These are phyloP conservation scores for Plectosphaerella sp. DNA, from an alignment of 2,329 filamentous ascomycete genomes.

Conservation along the genomic window DNA sequence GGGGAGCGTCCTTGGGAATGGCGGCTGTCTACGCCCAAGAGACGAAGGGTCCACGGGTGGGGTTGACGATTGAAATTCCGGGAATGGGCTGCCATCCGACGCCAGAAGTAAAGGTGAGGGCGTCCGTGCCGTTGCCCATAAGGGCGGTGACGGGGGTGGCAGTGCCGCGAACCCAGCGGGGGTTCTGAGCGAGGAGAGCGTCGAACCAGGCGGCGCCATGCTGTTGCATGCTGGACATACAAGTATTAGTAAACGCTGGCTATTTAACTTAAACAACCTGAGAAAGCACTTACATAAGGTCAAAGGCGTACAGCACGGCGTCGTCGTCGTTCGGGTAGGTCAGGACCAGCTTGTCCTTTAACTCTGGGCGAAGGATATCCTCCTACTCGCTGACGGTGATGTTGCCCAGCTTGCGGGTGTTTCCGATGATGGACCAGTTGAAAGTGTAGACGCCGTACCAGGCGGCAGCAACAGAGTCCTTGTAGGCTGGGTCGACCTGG, in stretches of 20 bases:
- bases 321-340: constrained; percentile 57
- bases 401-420: constrained; percentile 26
- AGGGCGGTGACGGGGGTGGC: constrained; percentile 31
- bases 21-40: constrained; percentile 43
- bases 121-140: constrained; percentile 19
- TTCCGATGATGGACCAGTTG: constrained; percentile 30
- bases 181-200: constrained; percentile 39
- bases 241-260: not conserved
- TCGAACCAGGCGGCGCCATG: constrained; percentile 43
- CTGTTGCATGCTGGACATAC: constrained; percentile 23
- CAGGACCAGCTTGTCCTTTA: constrained; percentile 47
- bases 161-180: constrained; percentile 47
- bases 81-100: constrained; percentile 11
- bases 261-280: no score
- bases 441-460: constrained; percentile 35
- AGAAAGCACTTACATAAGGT: constrained; percentile 41
- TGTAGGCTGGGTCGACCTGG: constrained; percentile 33
- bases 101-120: constrained; percentile 25
- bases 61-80: constrained; percentile 20
- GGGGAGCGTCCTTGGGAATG: constrained; percentile 42
- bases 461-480: constrained; percentile 31
- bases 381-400: constrained; percentile 30
- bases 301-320: constrained; percentile 45
- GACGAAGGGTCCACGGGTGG: constrained; percentile 33
- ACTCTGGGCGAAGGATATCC: constrained; percentile 41